Percentiles rank a stretch among this genome's conserved stretches.
phyloP scores from a whole-genome alignment of 192 early-diverging fungal genomes.

The Pilaira anomala region DNA sequence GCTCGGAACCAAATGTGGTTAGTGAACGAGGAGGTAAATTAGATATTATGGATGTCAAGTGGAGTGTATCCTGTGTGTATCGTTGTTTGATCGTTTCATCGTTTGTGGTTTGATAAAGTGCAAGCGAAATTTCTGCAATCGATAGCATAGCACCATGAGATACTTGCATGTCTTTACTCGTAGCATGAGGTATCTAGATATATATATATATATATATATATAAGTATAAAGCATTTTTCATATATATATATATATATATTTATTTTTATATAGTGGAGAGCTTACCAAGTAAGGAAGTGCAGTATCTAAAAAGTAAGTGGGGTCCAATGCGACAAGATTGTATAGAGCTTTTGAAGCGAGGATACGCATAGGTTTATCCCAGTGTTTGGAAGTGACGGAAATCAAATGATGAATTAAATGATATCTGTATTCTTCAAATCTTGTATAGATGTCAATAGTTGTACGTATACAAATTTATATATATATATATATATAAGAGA shows the following conservation, averaged over 20 bases:
- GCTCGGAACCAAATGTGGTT: constrained; percentile 59
- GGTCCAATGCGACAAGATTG: constrained; percentile 57
- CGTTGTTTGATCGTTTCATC: background rate
- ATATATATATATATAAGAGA: background rate
- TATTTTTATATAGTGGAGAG: background rate
- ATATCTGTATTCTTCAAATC: constrained; percentile 72
- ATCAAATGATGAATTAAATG: constrained; percentile 72
- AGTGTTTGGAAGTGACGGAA: constrained; percentile 68
- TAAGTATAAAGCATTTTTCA: background rate
- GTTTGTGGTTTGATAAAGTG: constrained; percentile 25
- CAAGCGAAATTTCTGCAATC: constrained; percentile 56
- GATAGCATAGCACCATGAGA: constrained; percentile 63
- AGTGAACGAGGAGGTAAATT: constrained; percentile 41
- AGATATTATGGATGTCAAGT: constrained; percentile 40
- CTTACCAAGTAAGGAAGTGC: constrained; percentile 62
- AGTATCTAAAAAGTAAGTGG: constrained; percentile 47
- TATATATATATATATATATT: background rate
- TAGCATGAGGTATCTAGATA: constrained; percentile 44
- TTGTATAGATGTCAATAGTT: too few species aligned
- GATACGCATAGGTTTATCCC: constrained; percentile 81
- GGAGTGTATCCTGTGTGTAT: background rate
- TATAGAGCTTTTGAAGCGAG: constrained; percentile 73
- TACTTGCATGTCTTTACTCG: constrained; percentile 44
- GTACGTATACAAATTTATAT: background rate
- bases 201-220: background rate